Evolutionary conservation across 2,329 filamentous ascomycete species (phyloP).

Genomic region (Pezicula rhizophila): DNA sequence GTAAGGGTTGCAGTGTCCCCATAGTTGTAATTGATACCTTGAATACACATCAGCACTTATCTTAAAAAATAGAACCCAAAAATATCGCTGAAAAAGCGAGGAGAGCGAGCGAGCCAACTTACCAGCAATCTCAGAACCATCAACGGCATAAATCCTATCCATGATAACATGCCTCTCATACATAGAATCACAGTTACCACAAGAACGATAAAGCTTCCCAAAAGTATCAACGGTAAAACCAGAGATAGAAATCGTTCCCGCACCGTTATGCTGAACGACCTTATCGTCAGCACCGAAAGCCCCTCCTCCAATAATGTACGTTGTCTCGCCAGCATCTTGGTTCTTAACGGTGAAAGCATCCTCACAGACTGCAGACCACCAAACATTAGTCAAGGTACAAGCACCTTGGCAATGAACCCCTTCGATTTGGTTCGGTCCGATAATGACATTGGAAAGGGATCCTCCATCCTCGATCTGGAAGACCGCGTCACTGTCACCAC

Average conservation of each 20-base stretch:
- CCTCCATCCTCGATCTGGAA: conserved; percentile 22
- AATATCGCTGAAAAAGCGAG: background rate
- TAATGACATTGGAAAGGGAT: conserved; percentile 22
- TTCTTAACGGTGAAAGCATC: conserved; percentile 21
- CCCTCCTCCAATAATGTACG: conserved; percentile 36
- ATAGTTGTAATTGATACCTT: conserved; percentile 46
- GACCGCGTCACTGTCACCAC: conserved; percentile 28
- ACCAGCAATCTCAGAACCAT: conserved; percentile 27
- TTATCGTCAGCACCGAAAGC: conserved; percentile 37
- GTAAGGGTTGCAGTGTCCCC: conserved; percentile 39
- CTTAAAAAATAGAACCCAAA: conserved; percentile 1
- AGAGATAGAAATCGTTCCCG: conserved; percentile 26
- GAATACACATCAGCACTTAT: conserved; percentile 27
- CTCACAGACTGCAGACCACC: conserved; percentile 21
- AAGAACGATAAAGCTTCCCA: conserved; percentile 44
- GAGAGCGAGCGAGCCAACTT: conserved; percentile 1
- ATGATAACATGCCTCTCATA: conserved; percentile 28
- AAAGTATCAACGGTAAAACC: conserved; percentile 37
- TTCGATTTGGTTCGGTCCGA: conserved; percentile 23
- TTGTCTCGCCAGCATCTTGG: conserved; percentile 27
- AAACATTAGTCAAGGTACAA: conserved; percentile 23
- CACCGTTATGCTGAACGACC: conserved; percentile 34
- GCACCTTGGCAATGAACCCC: conserved; percentile 20
- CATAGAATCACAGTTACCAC: conserved; percentile 39
- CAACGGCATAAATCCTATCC: conserved; percentile 34